Base-by-base conservation (phyloP, 805 yeast species). In the Saturnispora ahearnii region DNA sequence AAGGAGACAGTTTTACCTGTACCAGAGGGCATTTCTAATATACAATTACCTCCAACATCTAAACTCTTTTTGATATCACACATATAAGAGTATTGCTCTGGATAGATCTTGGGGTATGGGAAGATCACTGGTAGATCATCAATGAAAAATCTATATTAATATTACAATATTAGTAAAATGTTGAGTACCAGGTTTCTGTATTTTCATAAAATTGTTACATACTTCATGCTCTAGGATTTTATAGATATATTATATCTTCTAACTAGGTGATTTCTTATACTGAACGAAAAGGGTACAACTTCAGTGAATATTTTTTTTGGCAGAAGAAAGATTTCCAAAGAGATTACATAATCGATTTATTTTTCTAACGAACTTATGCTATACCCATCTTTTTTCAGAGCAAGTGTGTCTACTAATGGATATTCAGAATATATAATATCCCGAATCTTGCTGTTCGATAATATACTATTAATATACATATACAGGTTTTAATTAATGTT, bases 21-120 rank as follows among this genome's bases (percentile, higher is more conserved):
- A 4, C 99, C 99, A 5, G 99, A 93, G 57, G 99, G 99, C 99
- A 93, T 93, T 70, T 93, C 99, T 61, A 93, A 67, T 49, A 93
- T 89, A 67, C 96, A 86, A 63, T 90, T 90, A 11, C 99, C 99
- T 2, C 97, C 98, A 1, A 85, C 96, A 72, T 93, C 99, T 47
- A 93, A 68, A 0, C 97, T 86, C 62, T 83, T 81, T 70, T 93
- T 93, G 56, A 93, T 84, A 65, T 91, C 98, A 54, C 93, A 80
- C 99, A 93, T 93, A 68, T 93, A 93, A 32, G 90, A 93, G 73
- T 93, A 93, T 65, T 93, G 99, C 68, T 93, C 99, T 2, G 99
- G 99, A 64, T 93, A 93, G 49, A 93, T 91, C 61, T 87, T 77
- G 2, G 98, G 98, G 65, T 93, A 93, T 13, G 99, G 99, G 65